A percentile compares a stretch with the other conserved stretches of the same genome.
phyloP scores from a whole-genome alignment of 2,329 filamentous ascomycete genomes.

The Dichotomopilus funicola region DNA sequence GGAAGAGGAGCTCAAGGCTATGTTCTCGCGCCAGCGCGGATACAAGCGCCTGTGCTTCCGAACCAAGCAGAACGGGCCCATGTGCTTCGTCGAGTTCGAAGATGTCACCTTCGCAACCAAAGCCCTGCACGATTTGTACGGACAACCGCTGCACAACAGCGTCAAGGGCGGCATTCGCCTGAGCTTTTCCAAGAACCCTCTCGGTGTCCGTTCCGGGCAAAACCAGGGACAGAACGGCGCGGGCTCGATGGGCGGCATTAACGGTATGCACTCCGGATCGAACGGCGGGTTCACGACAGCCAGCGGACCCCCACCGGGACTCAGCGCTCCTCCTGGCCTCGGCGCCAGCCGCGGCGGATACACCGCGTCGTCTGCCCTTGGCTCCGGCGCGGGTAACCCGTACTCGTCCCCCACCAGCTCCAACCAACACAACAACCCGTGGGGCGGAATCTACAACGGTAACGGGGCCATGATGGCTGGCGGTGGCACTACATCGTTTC shows the following conservation, averaged over 20 bases:
- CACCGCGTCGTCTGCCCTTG: conserved; percentile 14
- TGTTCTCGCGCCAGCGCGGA: conserved; percentile 88
- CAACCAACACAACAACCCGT: conserved; percentile 17
- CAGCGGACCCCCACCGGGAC: conserved; percentile 74
- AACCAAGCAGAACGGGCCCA: conserved; percentile 90
- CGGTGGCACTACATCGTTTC: conserved; percentile 17
- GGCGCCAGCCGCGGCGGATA: conserved; percentile 28
- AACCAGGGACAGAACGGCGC: conserved; percentile 38
- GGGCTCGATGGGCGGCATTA: conserved; percentile 47
- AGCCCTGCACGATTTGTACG: conserved; percentile 83
- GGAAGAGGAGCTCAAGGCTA: conserved; percentile 88
- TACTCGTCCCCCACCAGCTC: conserved; percentile 17
- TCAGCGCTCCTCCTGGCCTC: conserved; percentile 68
- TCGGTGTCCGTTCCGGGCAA: conserved; percentile 81
- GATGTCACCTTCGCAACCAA: conserved; percentile 89
- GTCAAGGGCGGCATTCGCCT: conserved; percentile 90
- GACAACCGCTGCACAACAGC: conserved; percentile 79
- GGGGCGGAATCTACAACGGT: conserved; percentile 19
- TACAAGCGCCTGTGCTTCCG: conserved; percentile 95
- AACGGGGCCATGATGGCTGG: conserved; percentile 18
- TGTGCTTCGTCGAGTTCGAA: conserved; percentile 99
- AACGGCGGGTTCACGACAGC: conserved; percentile 59
- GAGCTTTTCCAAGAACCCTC: conserved; percentile 94
- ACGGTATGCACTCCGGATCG: conserved; percentile 48
- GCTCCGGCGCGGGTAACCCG: conserved; percentile 10